Evolutionary conservation across 2,329 filamentous ascomycete genomes (phyloP), one percentile per base, ranked within the genome.

Genomic region (Pseudofabraea citricarpa): DNA sequence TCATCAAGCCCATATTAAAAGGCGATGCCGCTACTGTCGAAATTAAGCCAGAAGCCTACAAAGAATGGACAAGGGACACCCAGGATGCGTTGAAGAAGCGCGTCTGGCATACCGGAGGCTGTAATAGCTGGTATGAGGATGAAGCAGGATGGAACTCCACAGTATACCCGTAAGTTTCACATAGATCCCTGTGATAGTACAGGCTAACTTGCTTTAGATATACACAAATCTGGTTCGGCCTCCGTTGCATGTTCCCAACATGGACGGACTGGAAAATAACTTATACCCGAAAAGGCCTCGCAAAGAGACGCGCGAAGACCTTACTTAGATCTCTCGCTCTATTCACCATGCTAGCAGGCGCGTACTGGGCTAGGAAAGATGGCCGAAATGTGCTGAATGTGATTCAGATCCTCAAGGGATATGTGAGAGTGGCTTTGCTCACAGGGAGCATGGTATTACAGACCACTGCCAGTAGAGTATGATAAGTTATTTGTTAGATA

Each of bases 251-350:
- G 48, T 79, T 76, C 49, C 74, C 74, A 2, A 67, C 62, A 19
- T 79, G 72, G 71, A 60, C 51, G n/a, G 67, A 79, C 48, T 79
- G 74, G 75, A 65, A 69, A 15, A 67, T 74, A 13, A 64, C 60
- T 26, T 74, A 74, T 42, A 79, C 75, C 2, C 51, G 48, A 8
- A 73, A 72, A 48, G 75, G 75, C 0, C 50, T 67, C 0, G 35
- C 59, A 9, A 64, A 64, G 46, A 62, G 55, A 15, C 45, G 55
- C 7, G 19, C 56, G 3, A 53, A 40, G 36, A 38, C 33, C 9
- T 9, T 52, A 5, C 10, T 60, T 7, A 56, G 51, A 18, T 36
- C 54, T 2, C 45, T 58, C 10, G 15, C 52, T 1, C 22, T 62
- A 5, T 9, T 53, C 29, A 39, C 51, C 10, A n/a, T 49, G 18